phyloP scores from a whole-genome alignment of 116 monocot genomes.

The Dioscorea cayenensis region DNA sequence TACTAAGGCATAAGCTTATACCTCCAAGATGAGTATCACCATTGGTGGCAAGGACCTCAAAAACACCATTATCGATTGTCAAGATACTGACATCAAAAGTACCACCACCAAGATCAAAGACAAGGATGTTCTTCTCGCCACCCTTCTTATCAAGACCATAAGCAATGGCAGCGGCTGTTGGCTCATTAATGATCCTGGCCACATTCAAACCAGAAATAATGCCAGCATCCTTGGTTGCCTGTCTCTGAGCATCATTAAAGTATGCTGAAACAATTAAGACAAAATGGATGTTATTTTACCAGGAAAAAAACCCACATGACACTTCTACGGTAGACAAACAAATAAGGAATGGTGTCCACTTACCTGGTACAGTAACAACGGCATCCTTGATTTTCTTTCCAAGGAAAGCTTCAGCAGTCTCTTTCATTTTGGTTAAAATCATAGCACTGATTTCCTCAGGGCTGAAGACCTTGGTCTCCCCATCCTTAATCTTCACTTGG shows the following conservation, averaged over 20 bases:
- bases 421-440: conserved; percentile 51
- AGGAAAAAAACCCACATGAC: neutral
- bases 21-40: conserved; percentile 77
- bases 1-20: neutral
- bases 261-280: conserved; percentile 29
- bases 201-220: conserved; percentile 63
- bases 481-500: conserved; percentile 40
- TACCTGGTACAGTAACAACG: conserved; percentile 55
- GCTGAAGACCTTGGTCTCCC: conserved; percentile 41
- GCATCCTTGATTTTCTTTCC: conserved; percentile 52
- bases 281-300: neutral
- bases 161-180: conserved; percentile 70
- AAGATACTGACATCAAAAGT: conserved; percentile 74
- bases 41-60: conserved; percentile 61
- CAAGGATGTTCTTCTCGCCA: conserved; percentile 78
- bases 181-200: conserved; percentile 67
- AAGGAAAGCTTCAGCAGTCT: conserved; percentile 47
- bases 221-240: conserved; percentile 65
- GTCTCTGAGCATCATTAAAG: conserved; percentile 69
- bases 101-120: conserved; percentile 76
- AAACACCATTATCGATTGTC: conserved; percentile 69
- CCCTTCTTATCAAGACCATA: conserved; percentile 69
- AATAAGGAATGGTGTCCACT: neutral
- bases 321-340: neutral
- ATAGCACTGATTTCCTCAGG: conserved; percentile 51